Evolutionary conservation across 805 yeast genomes (phyloP), one percentile per base, ranked within the genome.

Genomic region (Metschnikowia sp.): DNA sequence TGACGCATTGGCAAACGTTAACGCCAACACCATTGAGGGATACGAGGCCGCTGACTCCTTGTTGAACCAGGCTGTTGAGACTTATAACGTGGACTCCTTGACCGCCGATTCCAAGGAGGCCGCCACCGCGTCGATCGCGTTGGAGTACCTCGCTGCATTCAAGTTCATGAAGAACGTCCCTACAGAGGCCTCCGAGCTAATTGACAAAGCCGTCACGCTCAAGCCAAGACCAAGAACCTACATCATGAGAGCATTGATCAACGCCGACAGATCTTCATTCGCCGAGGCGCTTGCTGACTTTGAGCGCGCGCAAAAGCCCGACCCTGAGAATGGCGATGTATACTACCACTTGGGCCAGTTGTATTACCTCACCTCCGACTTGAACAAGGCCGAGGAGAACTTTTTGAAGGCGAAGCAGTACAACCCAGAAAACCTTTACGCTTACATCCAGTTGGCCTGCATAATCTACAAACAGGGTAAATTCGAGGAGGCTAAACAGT

Each of bases 301-400:
- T 61, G 79, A 81, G 44, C 70, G 75, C 45, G 98, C 97, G 18
- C 74, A 82, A 50, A 71, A 75, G 50, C 62, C 86, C 52, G 84
- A 88, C 61, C 81, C 92, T 42, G 70, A 79, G 22, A 81, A 83
- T 60, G 83, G 94, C 32, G 96, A 94, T 62, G 80, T 86, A 56
- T 88, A 84, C 75, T 94, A 94, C 76, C 99, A 94, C 72, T 83
- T 86, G 65, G 99, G 96, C 57, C 99, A 94, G 79, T 77, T 91
- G 64, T 81, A 78, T 66, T 92, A 91, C 72, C 74, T 94, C 60
- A 81, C 88, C 52, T 84, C 84, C 52, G 87, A 88, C 51, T 81
- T 86, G 61, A 71, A 69, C 34, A 75, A 81, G 54, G 97, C 99
- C 33, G 78, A 82, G 60, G 71, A 65, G 36, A 82, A 87, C 70